A percentile compares a stretch with the other conserved stretches of the same genome.
Evolutionary conservation across 176 grass and related monocot species (phyloP).

Genomic region (Rhynchospora breviuscula): DNA sequence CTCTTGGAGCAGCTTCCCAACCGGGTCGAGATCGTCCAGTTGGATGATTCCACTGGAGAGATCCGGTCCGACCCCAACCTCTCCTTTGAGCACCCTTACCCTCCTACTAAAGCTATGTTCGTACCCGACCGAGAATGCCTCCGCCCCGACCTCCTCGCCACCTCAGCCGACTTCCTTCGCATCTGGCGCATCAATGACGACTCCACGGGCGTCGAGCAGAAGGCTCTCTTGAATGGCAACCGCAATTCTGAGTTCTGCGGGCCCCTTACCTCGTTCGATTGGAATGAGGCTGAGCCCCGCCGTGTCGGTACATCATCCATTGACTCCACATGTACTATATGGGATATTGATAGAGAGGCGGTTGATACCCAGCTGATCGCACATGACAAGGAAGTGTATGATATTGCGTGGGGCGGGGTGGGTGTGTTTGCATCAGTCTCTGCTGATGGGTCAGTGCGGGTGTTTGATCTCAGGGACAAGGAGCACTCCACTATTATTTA

Average conservation of each 20-base stretch:
- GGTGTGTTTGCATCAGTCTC: conserved; percentile 94
- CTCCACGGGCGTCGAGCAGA: conserved; percentile 39
- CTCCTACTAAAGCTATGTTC: conserved; percentile 96
- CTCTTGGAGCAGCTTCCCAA: conserved; percentile 71
- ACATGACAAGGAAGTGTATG: conserved; percentile 98
- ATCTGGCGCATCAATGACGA: conserved; percentile 72
- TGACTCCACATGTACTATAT: conserved; percentile 95
- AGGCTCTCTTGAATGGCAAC: conserved; percentile 77
- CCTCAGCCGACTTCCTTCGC: conserved; percentile 95
- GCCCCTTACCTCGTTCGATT: conserved; percentile 93
- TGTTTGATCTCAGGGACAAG: conserved; percentile 98
- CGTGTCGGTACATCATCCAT: conserved; percentile 86
- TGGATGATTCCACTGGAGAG: conserved; percentile 86
- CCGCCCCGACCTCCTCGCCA: conserved; percentile 92
- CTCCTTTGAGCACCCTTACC: conserved; percentile 90
- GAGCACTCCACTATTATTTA: conserved; percentile 99
- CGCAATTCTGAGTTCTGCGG: conserved; percentile 95
- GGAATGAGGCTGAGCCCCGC: conserved; percentile 94
- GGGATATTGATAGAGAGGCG: conserved; percentile 89
- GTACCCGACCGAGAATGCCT: conserved; percentile 80
- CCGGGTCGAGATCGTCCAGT: conserved; percentile 87
- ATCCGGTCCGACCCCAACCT: conserved; percentile 70
- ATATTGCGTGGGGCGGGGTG: conserved; percentile 95
- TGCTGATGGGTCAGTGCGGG: conserved; percentile 80
- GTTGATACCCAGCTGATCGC: conserved; percentile 98